Percentiles rank a stretch among this genome's conserved stretches.
These are phyloP conservation scores for Cyberlindnera samutprakarnensis DNA, from an alignment of 805 yeast species.

Conservation along the genomic window DNA sequence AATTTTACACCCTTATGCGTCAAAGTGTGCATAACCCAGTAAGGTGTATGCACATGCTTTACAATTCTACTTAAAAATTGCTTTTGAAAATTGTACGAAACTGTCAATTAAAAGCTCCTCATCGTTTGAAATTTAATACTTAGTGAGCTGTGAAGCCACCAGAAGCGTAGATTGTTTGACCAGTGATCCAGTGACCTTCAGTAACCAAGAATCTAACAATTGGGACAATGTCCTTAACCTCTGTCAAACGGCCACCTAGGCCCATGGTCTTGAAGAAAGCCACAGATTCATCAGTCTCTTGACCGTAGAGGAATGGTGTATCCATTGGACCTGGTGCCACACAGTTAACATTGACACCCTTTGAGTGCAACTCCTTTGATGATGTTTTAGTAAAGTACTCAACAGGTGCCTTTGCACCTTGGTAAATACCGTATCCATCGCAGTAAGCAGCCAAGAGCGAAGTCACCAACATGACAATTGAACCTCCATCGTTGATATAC, in stretches of 20 bases:
- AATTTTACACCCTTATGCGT: too few relatives aligned
- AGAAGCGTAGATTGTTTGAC: conserved; percentile 57
- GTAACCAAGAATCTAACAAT: conserved; percentile 51
- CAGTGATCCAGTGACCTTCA: conserved; percentile 65
- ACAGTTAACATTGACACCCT: conserved; percentile 42
- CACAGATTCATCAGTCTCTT: conserved; percentile 45
- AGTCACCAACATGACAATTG: conserved; percentile 50
- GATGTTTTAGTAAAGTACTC: conserved; percentile 45
- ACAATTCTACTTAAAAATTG: too few relatives aligned
- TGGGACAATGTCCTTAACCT: conserved; percentile 56
- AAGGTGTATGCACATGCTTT: too few relatives aligned
- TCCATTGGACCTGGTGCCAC: conserved; percentile 67
- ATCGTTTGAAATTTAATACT: too few relatives aligned
- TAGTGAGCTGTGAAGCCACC: conserved; percentile 63
- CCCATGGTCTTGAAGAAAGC: conserved; percentile 49
- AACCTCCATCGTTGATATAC: conserved; percentile 42
- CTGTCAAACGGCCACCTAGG: conserved; percentile 43
- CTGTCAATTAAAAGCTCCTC: too few relatives aligned
- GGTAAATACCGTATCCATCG: conserved; percentile 43
- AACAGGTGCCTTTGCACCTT: conserved; percentile 52
- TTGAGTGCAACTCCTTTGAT: conserved; percentile 43
- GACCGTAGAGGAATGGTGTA: conserved; percentile 57
- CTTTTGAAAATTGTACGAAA: too few relatives aligned
- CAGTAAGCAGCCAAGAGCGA: conserved; percentile 62
- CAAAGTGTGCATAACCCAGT: too few relatives aligned